Base-by-base conservation (phyloP, 1,284 basidiomycete species). In the Hemileia vastatrix region DNA sequence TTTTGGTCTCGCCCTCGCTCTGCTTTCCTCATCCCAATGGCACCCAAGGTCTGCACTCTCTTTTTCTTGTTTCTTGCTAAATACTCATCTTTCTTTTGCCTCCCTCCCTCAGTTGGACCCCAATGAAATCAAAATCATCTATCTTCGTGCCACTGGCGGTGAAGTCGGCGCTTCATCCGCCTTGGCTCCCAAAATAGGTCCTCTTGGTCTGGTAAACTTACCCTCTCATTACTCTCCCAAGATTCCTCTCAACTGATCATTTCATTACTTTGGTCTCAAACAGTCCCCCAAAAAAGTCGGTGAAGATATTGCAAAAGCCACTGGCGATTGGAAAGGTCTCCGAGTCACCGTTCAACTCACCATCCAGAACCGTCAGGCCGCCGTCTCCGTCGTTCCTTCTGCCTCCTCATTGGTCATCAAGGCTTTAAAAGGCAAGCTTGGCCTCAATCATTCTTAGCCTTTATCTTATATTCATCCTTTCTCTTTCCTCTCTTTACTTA, bases 211-310 rank as follows among this genome's bases (percentile, higher is more conserved):
- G 76, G 94, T 97, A 78, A 77, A 90, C 81, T 57, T 31, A 4
- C 43, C n/a, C 6, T 45, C 44, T n/a, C 47, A 8, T 11, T 13
- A 8, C 19, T 13, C 8, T 44, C 21, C 21, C 13, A 18, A 3
- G 11, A 19, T 36, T 54, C 9, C 49, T 44, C 27, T 50, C 8
- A 58, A 9, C 48, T 52, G 18, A 53, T 40, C 3, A 23, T 33
- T 23, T 32, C 62, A 27, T 51, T 33, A 57, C 59, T 50, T 32
- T 48, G 51, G 52, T 68, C 50, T 56, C 33, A 1, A 59, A 58
- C 71, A 97, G 93, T 96, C 95, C 65, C 94, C 95, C 77, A 99
- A 99, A 84, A 98, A 98, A 83, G 93, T 99, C 80, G 95, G 95
- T 82, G 95, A 99, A 89, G 95, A 99, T 81, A 98, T 99, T 77